Percentiles rank a stretch among this genome's conserved stretches.
phyloP scores from a whole-genome alignment of 768 basidiomycete genomes.

The Podaxis sp. region DNA sequence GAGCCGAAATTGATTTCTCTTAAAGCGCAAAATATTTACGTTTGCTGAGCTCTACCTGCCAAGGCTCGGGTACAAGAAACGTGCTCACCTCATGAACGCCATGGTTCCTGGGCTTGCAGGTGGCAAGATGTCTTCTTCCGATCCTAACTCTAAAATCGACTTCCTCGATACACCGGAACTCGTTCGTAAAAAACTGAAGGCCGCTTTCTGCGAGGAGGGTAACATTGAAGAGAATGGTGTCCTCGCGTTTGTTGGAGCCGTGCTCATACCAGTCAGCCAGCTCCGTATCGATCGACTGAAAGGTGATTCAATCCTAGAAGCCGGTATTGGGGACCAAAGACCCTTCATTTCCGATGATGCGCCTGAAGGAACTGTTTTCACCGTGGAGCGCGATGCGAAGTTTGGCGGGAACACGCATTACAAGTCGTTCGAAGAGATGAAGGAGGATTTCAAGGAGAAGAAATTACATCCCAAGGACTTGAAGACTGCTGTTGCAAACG shows the following conservation, averaged over 20 bases:
- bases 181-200: slow-evolving; percentile 87
- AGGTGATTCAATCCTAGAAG: slow-evolving; percentile 51
- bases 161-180: slow-evolving; percentile 86
- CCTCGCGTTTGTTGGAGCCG: slow-evolving; percentile 79
- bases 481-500: slow-evolving; percentile 74
- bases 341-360: slow-evolving; percentile 70
- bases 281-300: slow-evolving; percentile 61
- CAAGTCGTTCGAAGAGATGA: slow-evolving; percentile 58
- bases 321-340: slow-evolving; percentile 49
- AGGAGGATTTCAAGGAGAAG: slow-evolving; percentile 73
- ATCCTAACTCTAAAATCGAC: slow-evolving; percentile 97
- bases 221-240: slow-evolving; percentile 87
- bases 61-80: slow-evolving; percentile 87
- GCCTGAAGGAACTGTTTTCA: slow-evolving; percentile 81
- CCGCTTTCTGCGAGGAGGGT: slow-evolving; percentile 93
- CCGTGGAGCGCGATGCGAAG: slow-evolving; percentile 74
- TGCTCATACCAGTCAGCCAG: slow-evolving; percentile 85
- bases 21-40: slow-evolving; percentile 95
- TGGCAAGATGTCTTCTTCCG: slow-evolving; percentile 98
- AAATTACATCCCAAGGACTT: slow-evolving; percentile 88
- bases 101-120: slow-evolving; percentile 97
- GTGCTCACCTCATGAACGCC: slow-evolving; percentile 96
- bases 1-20: not conserved
- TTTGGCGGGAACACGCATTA: slow-evolving; percentile 83
- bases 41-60: slow-evolving; percentile 97